Evolutionary conservation across 108 stramenopile genomes (phyloP), one percentile per base, ranked within the genome.

Genomic region (Nitzschia inconspicua): DNA sequence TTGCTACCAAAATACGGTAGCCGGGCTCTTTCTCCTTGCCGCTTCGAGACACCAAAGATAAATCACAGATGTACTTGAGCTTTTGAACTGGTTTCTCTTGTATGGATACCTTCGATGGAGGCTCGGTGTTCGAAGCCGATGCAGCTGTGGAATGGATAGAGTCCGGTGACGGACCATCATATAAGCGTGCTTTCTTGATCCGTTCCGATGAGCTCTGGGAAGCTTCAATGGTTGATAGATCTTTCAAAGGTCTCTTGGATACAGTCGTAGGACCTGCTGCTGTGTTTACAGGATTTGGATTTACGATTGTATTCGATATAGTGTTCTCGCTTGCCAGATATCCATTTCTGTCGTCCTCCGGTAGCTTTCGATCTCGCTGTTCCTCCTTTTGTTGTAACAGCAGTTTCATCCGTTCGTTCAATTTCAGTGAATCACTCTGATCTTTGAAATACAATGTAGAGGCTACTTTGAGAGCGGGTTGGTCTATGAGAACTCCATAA

Each of bases 401-500:
- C 3, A 67, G 10, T 30, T 65, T 69, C 65, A 83, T 83, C n/a
- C 82, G 44, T 36, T 63, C 61, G 53, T 83, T 83, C 18, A 83
- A 42, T 27, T 72, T 65, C 36, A 83, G 50, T 1, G 77, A 75
- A 30, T 49, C 41, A 4, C 73, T 64, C 48, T 78, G 71, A 27
- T 78, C 69, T 57, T 70, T 70, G 31, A 83, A 76, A 32, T 68
- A 63, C 39, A 74, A 53, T 3, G 43, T 16, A 2, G 64, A 59
- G 22, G 78, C 82, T 13, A 62, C 68, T 44, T 79, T 66, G 18
- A 83, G 60, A 0, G 72, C 61, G 9, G 46, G 42, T 58, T 83
- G 78, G 25, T 78, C 77, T 18, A 83, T 34, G 18, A 83, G 39
- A 14, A 76, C 47, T 20, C 82, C 82, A 42, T 83, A 83, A 31